Base-by-base conservation (phyloP, 2,329 filamentous ascomycete species). In the Hymenoscyphus albidus region DNA sequence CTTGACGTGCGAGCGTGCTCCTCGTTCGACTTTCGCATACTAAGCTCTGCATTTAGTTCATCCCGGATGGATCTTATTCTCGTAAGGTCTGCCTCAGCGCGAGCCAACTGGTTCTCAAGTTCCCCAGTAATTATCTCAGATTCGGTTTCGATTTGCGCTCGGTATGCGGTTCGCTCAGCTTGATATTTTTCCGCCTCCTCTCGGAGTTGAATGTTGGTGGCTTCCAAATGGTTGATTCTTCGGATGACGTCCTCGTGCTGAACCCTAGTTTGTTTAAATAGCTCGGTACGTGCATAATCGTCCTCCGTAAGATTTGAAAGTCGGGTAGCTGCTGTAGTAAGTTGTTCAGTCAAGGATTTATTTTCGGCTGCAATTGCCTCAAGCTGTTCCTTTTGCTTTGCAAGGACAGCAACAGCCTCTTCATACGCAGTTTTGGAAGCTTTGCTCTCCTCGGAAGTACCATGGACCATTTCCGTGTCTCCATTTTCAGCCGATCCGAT, bases 181-280 rank as follows among this genome's bases (percentile, higher is more conserved):
- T 94, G 91, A 60, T 93, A 80, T 75, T 90, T 96, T 72, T 94
- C 89, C 5, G 91, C 89, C 73, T 97, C 93, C 75, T 96, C 90
- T 42, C 90, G 87, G 38, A 98, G 77, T 70, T 93, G 88, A 65
- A 90, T 88, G 76, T 97, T 97, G 13, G 88, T 90, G 3, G 92
- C 92, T 77, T 98, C 94, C 14, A 98, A 79, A 71, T 94, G 88
- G 76, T 99, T 99, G 73, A 97, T 88, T 44, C 92, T 88, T 76
- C 92, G 94, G 70, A 97, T 92, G 9, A 96, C 85, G 71, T 98
- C 94, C 73, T 98, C 95, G 72, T 96, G 91, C 72, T 97, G 92
- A 31, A 85, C 85, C 78, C 93, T 96, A 74, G 97, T 85, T 67
- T 91, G 87, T 78, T 97, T 98, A 83, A 97, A 99, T 2, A 97